These are phyloP conservation scores for Avena eriantha DNA, from an alignment of 176 grass and related monocot genomes.

Conservation along the genomic window DNA sequence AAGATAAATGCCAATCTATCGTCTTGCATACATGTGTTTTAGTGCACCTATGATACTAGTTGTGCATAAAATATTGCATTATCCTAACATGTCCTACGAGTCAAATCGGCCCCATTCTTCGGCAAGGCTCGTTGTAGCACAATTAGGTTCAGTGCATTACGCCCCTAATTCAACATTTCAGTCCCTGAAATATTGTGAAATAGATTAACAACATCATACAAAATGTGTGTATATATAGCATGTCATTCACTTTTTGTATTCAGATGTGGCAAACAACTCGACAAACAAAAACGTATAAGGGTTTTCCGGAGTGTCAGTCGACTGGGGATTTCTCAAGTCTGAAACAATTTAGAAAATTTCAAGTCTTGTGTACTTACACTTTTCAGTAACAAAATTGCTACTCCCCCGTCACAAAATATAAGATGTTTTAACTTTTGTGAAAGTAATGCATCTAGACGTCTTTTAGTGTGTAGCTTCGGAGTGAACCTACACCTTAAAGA, in stretches of 20 bases:
- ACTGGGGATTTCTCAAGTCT: too few relatives aligned
- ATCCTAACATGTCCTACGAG: slow-evolving; percentile 1
- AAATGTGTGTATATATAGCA: neutral
- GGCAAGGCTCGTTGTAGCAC: too few relatives aligned
- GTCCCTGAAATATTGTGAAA: too few relatives aligned
- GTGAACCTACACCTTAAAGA: too few relatives aligned
- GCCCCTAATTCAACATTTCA: neutral
- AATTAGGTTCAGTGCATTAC: neutral
- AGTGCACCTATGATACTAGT: neutral
- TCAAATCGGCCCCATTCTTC: neutral
- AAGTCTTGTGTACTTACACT: too few relatives aligned
- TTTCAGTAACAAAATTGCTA: too few relatives aligned
- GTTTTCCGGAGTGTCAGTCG: too few relatives aligned
- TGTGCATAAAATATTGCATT: slow-evolving; percentile 20
- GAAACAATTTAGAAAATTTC: too few relatives aligned
- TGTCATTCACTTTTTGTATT: neutral
- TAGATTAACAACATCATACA: neutral
- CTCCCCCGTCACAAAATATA: too few relatives aligned
- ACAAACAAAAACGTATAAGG: neutral
- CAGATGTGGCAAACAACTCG: neutral
- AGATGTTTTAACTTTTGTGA: too few relatives aligned
- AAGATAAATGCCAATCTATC: slow-evolving; percentile 5
- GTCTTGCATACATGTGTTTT: neutral
- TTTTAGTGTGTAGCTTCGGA: too few relatives aligned
- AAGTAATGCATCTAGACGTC: too few relatives aligned